Percentiles rank a stretch among this genome's conserved stretches.
Conservation (phyloP, 108 stramenopile genomes). For the Nitzschia palea region DNA sequence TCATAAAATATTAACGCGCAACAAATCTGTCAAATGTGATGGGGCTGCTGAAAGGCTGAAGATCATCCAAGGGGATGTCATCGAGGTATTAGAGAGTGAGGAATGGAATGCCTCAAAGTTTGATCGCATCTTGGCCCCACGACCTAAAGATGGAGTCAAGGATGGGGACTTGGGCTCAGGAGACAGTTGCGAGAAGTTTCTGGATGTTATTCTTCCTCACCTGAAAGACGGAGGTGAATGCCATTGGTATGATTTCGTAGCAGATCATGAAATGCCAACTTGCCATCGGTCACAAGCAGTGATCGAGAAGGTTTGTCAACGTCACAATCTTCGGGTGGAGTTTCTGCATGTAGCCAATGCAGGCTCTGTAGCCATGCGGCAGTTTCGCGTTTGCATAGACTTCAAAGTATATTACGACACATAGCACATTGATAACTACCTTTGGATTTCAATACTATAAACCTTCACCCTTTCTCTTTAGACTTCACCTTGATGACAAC, state of each 20-base stretch:
- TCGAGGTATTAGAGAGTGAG: slow-evolving; percentile 52
- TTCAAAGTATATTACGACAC: slow-evolving; percentile 45
- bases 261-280: slow-evolving; percentile 71
- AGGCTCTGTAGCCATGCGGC: slow-evolving; percentile 83
- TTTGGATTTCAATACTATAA: no score
- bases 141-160: slow-evolving; percentile 77
- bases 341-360: slow-evolving; percentile 76
- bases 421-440: not conserved
- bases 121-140: slow-evolving; percentile 81
- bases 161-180: slow-evolving; percentile 84
- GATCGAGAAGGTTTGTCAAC: slow-evolving; percentile 50
- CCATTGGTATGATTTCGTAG: slow-evolving; percentile 88
- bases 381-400: slow-evolving; percentile 81
- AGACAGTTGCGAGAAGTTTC: slow-evolving; percentile 64
- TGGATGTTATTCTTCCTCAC: slow-evolving; percentile 61
- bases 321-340: slow-evolving; percentile 56
- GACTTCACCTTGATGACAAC: no score
- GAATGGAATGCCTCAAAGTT: slow-evolving; percentile 36
- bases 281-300: slow-evolving; percentile 60
- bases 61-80: slow-evolving; percentile 78
- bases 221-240: slow-evolving; percentile 74
- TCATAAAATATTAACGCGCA: slow-evolving; percentile 69
- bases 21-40: slow-evolving; percentile 69
- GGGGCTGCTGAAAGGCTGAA: slow-evolving; percentile 72
- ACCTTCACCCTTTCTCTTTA: no score